A percentile compares a stretch with the other conserved stretches of the same genome.
phyloP scores from a whole-genome alignment of 2,329 filamentous ascomycete genomes.

The Claviceps pazoutovae region DNA sequence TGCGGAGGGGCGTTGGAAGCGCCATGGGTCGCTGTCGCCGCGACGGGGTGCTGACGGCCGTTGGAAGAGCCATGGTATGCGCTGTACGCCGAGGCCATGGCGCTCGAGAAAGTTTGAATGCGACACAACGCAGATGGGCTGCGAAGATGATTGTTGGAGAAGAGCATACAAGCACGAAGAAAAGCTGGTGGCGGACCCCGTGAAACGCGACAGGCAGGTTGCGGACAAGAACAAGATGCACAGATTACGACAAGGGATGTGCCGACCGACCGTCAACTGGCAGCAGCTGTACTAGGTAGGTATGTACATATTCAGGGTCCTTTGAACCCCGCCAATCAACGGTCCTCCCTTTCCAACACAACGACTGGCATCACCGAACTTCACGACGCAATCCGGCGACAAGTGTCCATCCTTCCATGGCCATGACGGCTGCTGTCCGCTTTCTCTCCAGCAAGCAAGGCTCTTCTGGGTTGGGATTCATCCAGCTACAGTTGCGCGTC shows the following conservation, averaged over 20 bases:
- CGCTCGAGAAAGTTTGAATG: slow-evolving; percentile 13
- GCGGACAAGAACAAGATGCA: no score
- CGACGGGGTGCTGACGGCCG: slow-evolving; percentile 41
- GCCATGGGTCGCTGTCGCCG: slow-evolving; percentile 31
- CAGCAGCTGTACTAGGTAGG: not conserved
- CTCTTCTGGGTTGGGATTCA: slow-evolving; percentile 22
- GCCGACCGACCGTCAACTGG: not conserved
- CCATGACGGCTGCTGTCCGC: slow-evolving; percentile 22
- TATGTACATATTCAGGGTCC: no score
- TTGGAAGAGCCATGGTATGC: slow-evolving; percentile 22
- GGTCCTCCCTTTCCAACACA: no score
- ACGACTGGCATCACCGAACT: no score
- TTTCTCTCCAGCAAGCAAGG: slow-evolving; percentile 36
- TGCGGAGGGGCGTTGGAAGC: slow-evolving; percentile 17
- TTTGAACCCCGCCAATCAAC: no score
- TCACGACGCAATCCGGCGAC: not conserved
- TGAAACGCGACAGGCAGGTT: no score
- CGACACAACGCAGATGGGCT: slow-evolving; percentile 11
- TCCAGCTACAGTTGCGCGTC: slow-evolving; percentile 52
- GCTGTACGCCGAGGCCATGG: slow-evolving; percentile 27
- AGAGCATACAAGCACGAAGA: not conserved
- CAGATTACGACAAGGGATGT: not conserved
- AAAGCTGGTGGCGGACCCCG: not conserved
- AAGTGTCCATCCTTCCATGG: not conserved
- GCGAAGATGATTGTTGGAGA: slow-evolving; percentile 11